A percentile compares a stretch with the other conserved stretches of the same genome.
These are phyloP conservation scores for Ophiostoma sp. DNA, from an alignment of 2,329 filamentous ascomycete genomes.

Conservation along the genomic window DNA sequence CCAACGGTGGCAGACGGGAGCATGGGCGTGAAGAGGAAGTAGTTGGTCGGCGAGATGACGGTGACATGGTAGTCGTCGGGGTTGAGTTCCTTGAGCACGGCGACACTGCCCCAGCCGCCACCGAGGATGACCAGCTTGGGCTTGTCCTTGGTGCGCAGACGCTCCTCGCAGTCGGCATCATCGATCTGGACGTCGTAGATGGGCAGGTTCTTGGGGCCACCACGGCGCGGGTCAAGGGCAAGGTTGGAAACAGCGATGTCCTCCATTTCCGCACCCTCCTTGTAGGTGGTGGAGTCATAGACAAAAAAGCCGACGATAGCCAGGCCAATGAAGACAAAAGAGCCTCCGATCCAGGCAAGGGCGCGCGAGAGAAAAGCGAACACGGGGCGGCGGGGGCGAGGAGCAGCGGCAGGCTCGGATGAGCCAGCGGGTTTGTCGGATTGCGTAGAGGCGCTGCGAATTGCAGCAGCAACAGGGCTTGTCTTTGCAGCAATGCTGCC, in stretches of 20 bases:
- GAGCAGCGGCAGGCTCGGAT: not conserved
- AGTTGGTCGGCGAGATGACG: conserved; percentile 88
- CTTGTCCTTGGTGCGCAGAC: conserved; percentile 71
- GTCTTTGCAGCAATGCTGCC: conserved; percentile 1
- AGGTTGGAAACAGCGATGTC: conserved; percentile 81
- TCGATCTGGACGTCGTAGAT: conserved; percentile 84
- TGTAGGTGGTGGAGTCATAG: conserved; percentile 91
- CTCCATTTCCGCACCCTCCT: conserved; percentile 56
- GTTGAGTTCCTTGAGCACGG: conserved; percentile 81
- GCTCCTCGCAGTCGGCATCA: conserved; percentile 79
- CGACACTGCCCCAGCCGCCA: conserved; percentile 91
- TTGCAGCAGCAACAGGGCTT: not conserved
- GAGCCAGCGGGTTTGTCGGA: conserved; percentile 14
- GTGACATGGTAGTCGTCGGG: conserved; percentile 94
- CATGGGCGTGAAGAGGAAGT: conserved; percentile 98
- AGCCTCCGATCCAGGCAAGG: conserved; percentile 68
- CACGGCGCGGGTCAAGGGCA: conserved; percentile 72
- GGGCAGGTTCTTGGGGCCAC: conserved; percentile 91
- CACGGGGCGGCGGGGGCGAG: conserved; percentile 34
- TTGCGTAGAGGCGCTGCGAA: conserved; percentile 20
- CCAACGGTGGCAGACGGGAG: conserved; percentile 94
- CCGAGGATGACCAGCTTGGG: conserved; percentile 88
- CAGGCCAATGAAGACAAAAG: conserved; percentile 62
- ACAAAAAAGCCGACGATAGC: conserved; percentile 83
- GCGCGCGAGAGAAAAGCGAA: conserved; percentile 57